Base-by-base conservation (phyloP, 2,329 filamentous ascomycete species). In the Thermothelomyces thermophilus region DNA sequence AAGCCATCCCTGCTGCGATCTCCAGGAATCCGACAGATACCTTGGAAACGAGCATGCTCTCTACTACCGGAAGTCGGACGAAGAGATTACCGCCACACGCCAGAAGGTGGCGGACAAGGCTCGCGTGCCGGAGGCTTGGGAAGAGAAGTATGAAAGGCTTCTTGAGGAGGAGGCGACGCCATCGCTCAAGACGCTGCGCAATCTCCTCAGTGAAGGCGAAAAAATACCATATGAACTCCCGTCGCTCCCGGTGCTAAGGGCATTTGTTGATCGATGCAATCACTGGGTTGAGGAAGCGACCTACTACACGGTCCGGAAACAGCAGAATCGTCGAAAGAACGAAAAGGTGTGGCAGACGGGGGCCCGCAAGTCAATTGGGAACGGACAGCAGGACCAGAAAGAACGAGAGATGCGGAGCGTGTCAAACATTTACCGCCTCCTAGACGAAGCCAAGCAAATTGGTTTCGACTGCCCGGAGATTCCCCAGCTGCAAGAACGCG, bases 221-320 rank as follows among this genome's bases (percentile, higher is more conserved):
- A 90, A 89, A 68, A 96, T 98, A 63, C 90, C 91, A 51, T 94
- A 87, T 74, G 85, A 89, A 51, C 78, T 98, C 55, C 82, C 84
- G 57, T 90, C 89, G 55, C 77, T 98, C 56, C 79, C 86, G 60
- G 80, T 87, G 60, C 77, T 98, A 60, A 86, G 83, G 69, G 80
- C 84, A 58, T 98, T 95, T 71, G 93, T 98, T 66, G 90, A 95
- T 60, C 85, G 88, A 62, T 97, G 93, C 73, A 94, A 95, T 68
- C 90, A 95, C 65, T 96, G 94, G 87, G 89, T 96, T 56, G 93
- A 97, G 62, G 91, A 97, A 70, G 93, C 93, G 57, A 93, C 88
- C 62, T 90, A 87, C 64, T 98, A 94, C 73, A 95, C 90, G 63
- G 90, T 93, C 52, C 87, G 93, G 60, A 98, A 98, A 72, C 91